Evolutionary conservation across 768 basidiomycete species (phyloP).

Genomic region (Tricholoma terreum): DNA sequence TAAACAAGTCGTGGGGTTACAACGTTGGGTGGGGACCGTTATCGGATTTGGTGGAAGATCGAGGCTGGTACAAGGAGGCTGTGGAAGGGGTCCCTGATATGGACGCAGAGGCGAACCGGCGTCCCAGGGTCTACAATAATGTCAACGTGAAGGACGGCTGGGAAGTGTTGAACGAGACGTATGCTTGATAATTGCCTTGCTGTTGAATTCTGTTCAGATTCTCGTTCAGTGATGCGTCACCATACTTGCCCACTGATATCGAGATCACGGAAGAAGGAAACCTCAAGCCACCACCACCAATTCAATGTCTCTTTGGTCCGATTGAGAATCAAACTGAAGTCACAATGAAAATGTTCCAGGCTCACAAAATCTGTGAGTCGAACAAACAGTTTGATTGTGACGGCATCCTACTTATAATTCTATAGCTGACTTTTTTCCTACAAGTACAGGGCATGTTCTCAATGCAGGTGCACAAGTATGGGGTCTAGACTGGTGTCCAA

Average conservation of each 20-base stretch:
- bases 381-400: background rate
- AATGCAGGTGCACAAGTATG: conserved; percentile 89
- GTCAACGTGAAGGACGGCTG: conserved; percentile 43
- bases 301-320: conserved; percentile 68
- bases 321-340: conserved; percentile 48
- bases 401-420: background rate
- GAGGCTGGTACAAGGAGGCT: conserved; percentile 75
- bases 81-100: conserved; percentile 27
- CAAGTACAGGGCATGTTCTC: conserved; percentile 66
- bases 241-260: conserved; percentile 58
- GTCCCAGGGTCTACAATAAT: conserved; percentile 57
- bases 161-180: conserved; percentile 47
- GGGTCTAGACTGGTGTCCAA: conserved; percentile 93
- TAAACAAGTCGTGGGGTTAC: conserved; percentile 69
- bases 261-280: conserved; percentile 48
- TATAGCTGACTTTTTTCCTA: conserved; percentile 58
- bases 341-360: conserved; percentile 53
- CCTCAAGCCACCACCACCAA: conserved; percentile 48
- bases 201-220: conserved; percentile 1
- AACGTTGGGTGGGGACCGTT: conserved; percentile 74
- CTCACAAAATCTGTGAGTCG: conserved; percentile 54
- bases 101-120: conserved; percentile 45
- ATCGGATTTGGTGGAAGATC: conserved; percentile 78
- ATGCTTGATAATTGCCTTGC: conserved; percentile 24
- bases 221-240: conserved; percentile 46